phyloP scores from a whole-genome alignment of 441 rosid genomes.

The Erodium chrysanthum region DNA sequence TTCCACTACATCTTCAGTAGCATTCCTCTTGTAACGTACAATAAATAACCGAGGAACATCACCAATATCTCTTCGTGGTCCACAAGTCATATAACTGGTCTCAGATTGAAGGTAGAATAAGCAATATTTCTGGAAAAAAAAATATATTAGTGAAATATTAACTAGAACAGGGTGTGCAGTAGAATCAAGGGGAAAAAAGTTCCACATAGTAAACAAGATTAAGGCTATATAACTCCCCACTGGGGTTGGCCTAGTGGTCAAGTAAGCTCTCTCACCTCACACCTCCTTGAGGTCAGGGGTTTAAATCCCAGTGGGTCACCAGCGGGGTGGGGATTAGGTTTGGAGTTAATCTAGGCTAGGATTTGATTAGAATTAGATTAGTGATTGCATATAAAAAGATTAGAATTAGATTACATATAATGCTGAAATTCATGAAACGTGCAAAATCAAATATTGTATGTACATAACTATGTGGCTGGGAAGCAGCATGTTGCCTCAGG shows the following conservation, averaged over 20 bases:
- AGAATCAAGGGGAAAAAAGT: too few relatives aligned
- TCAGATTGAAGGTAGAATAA: conserved; percentile 80
- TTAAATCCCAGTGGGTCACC: too few relatives aligned
- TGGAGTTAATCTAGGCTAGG: too few relatives aligned
- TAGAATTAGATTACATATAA: too few relatives aligned
- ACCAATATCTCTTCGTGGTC: conserved; percentile 61
- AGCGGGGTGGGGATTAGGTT: too few relatives aligned
- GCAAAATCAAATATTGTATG: not conserved
- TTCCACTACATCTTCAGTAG: conserved; percentile 35
- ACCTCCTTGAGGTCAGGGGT: too few relatives aligned
- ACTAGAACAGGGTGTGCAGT: too few relatives aligned
- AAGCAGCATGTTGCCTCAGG: not conserved
- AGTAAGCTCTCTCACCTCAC: too few relatives aligned
- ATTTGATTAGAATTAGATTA: too few relatives aligned
- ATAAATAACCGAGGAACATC: conserved; percentile 80
- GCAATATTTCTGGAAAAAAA: conserved; percentile 66
- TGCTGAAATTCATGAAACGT: not conserved
- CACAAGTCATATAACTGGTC: conserved; percentile 80
- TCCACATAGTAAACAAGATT: not conserved
- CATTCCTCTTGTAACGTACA: conserved; percentile 75
- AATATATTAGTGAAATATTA: not conserved
- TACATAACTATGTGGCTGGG: not conserved
- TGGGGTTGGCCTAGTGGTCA: too few relatives aligned
- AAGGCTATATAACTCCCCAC: not conserved
- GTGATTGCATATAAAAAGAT: too few relatives aligned